A percentile compares a stretch with the other conserved stretches of the same genome.
Conservation (phyloP, 805 yeast species). For the Metschnikowia lachancei region DNA sequence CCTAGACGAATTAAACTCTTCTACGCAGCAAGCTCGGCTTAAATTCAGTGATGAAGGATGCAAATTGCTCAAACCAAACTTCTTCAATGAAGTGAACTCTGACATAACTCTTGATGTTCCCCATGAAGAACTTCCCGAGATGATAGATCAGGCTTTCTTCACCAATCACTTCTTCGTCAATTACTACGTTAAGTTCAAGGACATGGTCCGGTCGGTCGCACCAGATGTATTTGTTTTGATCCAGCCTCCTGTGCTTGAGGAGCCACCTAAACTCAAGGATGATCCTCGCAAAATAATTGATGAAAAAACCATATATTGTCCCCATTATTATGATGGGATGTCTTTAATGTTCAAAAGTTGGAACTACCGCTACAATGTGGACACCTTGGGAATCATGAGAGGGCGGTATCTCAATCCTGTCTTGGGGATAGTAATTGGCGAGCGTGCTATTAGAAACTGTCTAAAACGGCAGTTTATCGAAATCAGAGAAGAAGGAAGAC, state of each 20-base stretch:
- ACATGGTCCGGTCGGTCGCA: constrained; percentile 43
- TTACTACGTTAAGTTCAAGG: constrained; percentile 53
- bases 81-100: constrained; percentile 29
- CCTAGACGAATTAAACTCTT: constrained; percentile 18
- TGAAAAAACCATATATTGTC: constrained; percentile 66
- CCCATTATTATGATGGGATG: constrained; percentile 94
- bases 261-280: constrained; percentile 65
- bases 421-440: constrained; percentile 79
- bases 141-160: constrained; percentile 52
- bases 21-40: constrained; percentile 32
- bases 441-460: constrained; percentile 68
- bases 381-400: constrained; percentile 83
- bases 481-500: constrained; percentile 61
- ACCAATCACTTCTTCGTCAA: constrained; percentile 62
- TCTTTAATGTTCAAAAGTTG: constrained; percentile 88
- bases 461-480: constrained; percentile 65
- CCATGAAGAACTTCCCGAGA: constrained; percentile 33
- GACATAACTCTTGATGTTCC: constrained; percentile 10
- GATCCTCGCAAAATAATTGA: constrained; percentile 52
- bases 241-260: constrained; percentile 78
- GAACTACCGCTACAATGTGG: constrained; percentile 80
- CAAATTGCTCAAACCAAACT: constrained; percentile 29
- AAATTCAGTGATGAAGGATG: constrained; percentile 21
- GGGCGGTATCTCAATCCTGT: constrained; percentile 71
- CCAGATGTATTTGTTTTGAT: constrained; percentile 56